Evolutionary conservation across 2,329 filamentous ascomycete species (phyloP).

Genomic region (Alternaria gaisen): DNA sequence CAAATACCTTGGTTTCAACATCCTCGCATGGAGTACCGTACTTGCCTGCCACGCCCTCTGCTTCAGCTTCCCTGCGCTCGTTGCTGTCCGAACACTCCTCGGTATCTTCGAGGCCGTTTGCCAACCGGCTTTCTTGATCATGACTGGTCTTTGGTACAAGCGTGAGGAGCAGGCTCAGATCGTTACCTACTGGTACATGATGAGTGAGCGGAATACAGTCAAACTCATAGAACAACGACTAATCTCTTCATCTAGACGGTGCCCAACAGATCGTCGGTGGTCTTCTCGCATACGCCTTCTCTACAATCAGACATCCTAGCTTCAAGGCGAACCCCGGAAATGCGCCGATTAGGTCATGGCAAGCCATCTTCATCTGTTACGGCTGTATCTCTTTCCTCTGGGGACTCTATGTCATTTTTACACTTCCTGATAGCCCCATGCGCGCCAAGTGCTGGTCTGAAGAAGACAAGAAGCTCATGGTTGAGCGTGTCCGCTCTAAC

Average conservation of each 20-base stretch:
- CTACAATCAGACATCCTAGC: slow-evolving; percentile 33
- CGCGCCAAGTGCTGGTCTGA: slow-evolving; percentile 74
- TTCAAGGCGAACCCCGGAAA: slow-evolving; percentile 28
- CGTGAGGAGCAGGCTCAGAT: slow-evolving; percentile 72
- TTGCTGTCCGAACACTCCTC: slow-evolving; percentile 70
- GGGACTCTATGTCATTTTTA: slow-evolving; percentile 64
- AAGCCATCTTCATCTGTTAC: slow-evolving; percentile 73
- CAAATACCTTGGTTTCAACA: slow-evolving; percentile 71
- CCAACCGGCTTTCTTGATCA: slow-evolving; percentile 72
- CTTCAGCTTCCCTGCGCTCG: slow-evolving; percentile 66
- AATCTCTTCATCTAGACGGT: slow-evolving; percentile 56
- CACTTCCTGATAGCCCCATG: slow-evolving; percentile 70
- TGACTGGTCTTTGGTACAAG: slow-evolving; percentile 76
- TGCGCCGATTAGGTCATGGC: slow-evolving; percentile 69
- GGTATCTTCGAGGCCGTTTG: slow-evolving; percentile 76
- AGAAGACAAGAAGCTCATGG: slow-evolving; percentile 68
- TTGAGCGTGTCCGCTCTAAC: slow-evolving; percentile 57
- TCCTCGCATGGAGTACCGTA: slow-evolving; percentile 69
- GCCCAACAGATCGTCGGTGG: slow-evolving; percentile 77
- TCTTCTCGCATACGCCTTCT: slow-evolving; percentile 65
- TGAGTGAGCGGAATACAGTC: slow-evolving; percentile 57
- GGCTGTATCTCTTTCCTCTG: slow-evolving; percentile 70
- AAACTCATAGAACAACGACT: not conserved
- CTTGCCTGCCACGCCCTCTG: slow-evolving; percentile 70
- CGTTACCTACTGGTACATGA: slow-evolving; percentile 78